Evolutionary conservation across 2,329 filamentous ascomycete species (phyloP).

Genomic region (Aspergillus alliaceus): DNA sequence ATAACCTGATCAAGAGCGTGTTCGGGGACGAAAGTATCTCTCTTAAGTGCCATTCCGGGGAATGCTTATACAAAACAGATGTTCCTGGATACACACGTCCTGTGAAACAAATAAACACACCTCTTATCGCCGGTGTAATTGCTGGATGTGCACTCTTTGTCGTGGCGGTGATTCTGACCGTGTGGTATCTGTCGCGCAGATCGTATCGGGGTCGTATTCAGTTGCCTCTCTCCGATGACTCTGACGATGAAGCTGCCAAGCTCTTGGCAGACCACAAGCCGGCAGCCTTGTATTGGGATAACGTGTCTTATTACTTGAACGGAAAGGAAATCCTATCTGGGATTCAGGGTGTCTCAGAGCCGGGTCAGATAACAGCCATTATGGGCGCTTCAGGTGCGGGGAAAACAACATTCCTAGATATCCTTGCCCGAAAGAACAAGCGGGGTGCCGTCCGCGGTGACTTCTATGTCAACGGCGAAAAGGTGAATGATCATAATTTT

Average conservation of each 20-base stretch:
- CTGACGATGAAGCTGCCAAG: conserved; percentile 81
- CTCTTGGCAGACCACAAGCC: conserved; percentile 91
- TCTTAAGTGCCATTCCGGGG: conserved; percentile 77
- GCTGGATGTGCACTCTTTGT: conserved; percentile 82
- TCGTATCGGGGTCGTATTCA: conserved; percentile 63
- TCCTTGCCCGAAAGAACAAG: conserved; percentile 95
- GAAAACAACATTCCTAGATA: conserved; percentile 96
- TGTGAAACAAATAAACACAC: conserved; percentile 94
- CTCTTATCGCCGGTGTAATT: conserved; percentile 90
- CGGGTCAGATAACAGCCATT: conserved; percentile 93
- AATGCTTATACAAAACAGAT: conserved; percentile 90
- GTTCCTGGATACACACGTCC: conserved; percentile 87
- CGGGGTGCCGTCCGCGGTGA: conserved; percentile 74
- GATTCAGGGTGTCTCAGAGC: conserved; percentile 83
- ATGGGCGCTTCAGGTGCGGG: conserved; percentile 98
- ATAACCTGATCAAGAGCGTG: conserved; percentile 80
- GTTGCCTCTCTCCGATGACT: conserved; percentile 78
- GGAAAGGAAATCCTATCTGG: conserved; percentile 80
- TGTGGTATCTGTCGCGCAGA: conserved; percentile 86
- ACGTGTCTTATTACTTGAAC: conserved; percentile 82
- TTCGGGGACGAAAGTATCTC: conserved; percentile 92
- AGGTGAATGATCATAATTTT: conserved; percentile 79
- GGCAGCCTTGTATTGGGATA: conserved; percentile 81
- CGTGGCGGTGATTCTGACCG: conserved; percentile 76
- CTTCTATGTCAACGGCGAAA: conserved; percentile 92